Evolutionary conservation across 1,284 basidiomycete genomes (phyloP).

Genomic region (Inonotus obliquus): DNA sequence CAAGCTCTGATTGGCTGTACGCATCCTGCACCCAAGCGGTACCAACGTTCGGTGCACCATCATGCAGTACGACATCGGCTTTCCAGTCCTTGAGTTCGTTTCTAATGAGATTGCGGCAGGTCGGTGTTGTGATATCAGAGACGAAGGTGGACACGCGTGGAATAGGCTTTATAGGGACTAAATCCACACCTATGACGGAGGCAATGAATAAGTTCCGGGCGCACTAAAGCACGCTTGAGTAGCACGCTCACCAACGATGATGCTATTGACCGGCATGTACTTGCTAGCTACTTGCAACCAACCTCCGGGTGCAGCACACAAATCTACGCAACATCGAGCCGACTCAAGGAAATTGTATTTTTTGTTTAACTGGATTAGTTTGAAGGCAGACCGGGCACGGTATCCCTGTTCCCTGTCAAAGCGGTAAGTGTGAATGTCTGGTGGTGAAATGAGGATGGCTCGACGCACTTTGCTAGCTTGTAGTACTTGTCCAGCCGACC

Average conservation of each 20-base stretch:
- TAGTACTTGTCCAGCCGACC: constrained; percentile 96
- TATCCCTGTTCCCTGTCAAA: constrained; percentile 90
- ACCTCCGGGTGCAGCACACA: constrained; percentile 98
- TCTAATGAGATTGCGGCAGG: constrained; percentile 86
- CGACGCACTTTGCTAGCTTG: constrained; percentile 80
- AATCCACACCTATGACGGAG: constrained; percentile 72
- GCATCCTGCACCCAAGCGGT: constrained; percentile 99
- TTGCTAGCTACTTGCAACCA: constrained; percentile 99
- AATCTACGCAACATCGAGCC: constrained; percentile 93
- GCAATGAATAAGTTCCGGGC: background rate
- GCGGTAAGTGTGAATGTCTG: constrained; percentile 3
- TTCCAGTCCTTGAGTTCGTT: constrained; percentile 97
- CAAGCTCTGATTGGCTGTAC: constrained; percentile 95
- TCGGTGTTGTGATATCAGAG: constrained; percentile 91
- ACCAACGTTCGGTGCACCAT: constrained; percentile 99
- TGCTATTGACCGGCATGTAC: constrained; percentile 93
- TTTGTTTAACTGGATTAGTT: constrained; percentile 98
- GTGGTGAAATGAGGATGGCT: background rate
- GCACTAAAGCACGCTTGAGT: background rate
- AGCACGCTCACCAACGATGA: constrained; percentile 79
- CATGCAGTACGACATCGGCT: constrained; percentile 99
- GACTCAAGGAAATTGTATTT: constrained; percentile 92
- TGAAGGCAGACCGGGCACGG: constrained; percentile 99
- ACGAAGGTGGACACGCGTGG: constrained; percentile 92
- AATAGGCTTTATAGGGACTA: constrained; percentile 95